Conservation (phyloP, 2,329 filamentous ascomycete genomes). For the Fusarium bactridioides region DNA sequence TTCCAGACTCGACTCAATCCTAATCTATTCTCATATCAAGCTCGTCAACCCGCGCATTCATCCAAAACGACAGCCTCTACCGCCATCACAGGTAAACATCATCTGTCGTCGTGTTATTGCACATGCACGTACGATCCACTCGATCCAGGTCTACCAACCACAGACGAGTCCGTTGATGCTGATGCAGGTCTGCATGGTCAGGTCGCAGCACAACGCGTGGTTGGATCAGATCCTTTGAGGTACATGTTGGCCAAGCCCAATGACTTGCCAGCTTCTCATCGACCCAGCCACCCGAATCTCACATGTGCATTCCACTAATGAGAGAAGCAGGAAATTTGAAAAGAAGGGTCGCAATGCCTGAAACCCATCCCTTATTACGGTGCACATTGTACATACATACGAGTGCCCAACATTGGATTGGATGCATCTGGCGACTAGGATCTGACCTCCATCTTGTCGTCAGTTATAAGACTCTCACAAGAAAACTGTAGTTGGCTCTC, state of each 20-base stretch:
- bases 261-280: slow-evolving; percentile 7
- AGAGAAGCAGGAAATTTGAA: slow-evolving; percentile 1
- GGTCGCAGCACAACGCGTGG: slow-evolving; percentile 26
- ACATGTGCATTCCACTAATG: slow-evolving; percentile 35
- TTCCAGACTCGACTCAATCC: neutral
- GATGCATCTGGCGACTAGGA: slow-evolving; percentile 11
- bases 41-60: neutral
- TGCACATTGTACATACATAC: neutral
- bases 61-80: neutral
- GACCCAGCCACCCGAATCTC: slow-evolving; percentile 31
- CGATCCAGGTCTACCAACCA: slow-evolving; percentile 28
- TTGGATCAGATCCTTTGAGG: slow-evolving; percentile 32
- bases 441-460: slow-evolving; percentile 8
- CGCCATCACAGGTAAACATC: neutral
- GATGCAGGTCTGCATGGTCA: slow-evolving; percentile 34
- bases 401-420: slow-evolving; percentile 9
- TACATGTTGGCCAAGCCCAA: slow-evolving; percentile 25
- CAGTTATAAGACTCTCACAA: neutral
- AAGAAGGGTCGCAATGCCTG: slow-evolving; percentile 18
- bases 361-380: slow-evolving; percentile 5
- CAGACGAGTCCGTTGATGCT: slow-evolving; percentile 19
- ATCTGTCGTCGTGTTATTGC: slow-evolving; percentile 10
- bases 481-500: neutral
- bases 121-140: slow-evolving; percentile 31
- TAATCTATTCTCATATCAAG: neutral